Conservation (phyloP, 345 rosid genomes). For the Excoecaria cochinchinensis region DNA sequence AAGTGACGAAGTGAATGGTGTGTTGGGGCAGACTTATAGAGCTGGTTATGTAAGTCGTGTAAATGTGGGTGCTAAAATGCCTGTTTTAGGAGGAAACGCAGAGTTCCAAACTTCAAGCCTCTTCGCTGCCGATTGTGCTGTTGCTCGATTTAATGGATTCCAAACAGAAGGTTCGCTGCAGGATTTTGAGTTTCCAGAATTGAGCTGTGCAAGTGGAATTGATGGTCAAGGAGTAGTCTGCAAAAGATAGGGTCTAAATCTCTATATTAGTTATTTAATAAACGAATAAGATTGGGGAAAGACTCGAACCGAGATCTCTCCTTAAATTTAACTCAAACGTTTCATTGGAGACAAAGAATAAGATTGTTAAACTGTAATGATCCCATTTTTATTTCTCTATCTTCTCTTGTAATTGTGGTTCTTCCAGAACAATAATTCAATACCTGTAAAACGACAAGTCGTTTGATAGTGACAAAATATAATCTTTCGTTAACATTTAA, state of each 20-base stretch:
- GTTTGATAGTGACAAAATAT: too few relatives aligned
- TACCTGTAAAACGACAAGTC: too few relatives aligned
- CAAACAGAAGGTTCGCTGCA: conserved; percentile 9
- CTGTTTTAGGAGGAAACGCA: conserved; percentile 59
- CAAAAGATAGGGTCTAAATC: conserved; percentile 39
- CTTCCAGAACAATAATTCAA: too few relatives aligned
- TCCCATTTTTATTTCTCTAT: too few relatives aligned
- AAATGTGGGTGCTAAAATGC: conserved; percentile 59
- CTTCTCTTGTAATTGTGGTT: too few relatives aligned
- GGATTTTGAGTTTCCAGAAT: conserved; percentile 31
- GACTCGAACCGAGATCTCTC: too few relatives aligned
- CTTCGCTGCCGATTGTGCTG: conserved; percentile 50
- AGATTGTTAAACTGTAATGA: too few relatives aligned
- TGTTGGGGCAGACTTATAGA: conserved; percentile 61
- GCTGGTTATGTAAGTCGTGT: conserved; percentile 49
- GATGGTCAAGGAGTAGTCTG: conserved; percentile 54
- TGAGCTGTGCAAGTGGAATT: conserved; percentile 45
- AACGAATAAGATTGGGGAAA: too few relatives aligned
- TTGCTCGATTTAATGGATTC: conserved; percentile 29
- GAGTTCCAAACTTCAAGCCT: conserved; percentile 53
- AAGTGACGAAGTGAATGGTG: conserved; percentile 50
- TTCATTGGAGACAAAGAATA: too few relatives aligned
- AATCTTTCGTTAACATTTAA: too few relatives aligned
- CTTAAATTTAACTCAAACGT: too few relatives aligned
- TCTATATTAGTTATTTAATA: conserved; percentile 12